Evolutionary conservation across 768 basidiomycete genomes (phyloP).

Genomic region (Xerocomellus intermedius): DNA sequence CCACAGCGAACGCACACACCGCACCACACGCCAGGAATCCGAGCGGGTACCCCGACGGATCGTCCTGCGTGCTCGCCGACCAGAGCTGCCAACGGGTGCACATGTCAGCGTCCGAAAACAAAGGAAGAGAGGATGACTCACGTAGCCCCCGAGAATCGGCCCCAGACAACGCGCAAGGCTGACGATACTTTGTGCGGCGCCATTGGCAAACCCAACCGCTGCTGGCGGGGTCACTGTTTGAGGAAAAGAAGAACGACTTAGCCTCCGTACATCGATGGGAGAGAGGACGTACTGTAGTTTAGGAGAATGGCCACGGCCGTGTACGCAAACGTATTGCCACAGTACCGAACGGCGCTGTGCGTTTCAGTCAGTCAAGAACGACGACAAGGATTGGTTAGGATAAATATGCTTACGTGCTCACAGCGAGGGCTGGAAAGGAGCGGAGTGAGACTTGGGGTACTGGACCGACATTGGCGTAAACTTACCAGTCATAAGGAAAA

Average conservation of each 20-base stretch:
- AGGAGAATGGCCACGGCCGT: slow-evolving; percentile 87
- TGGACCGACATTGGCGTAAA: slow-evolving; percentile 1
- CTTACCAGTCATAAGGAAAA: slow-evolving; percentile 80
- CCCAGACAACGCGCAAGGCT: slow-evolving; percentile 90
- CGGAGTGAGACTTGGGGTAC: not conserved
- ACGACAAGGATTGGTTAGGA: not conserved
- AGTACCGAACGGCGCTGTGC: slow-evolving; percentile 78
- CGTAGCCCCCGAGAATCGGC: slow-evolving; percentile 81
- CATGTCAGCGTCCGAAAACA: not conserved
- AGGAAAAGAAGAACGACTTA: not conserved
- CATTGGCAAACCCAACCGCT: slow-evolving; percentile 90
- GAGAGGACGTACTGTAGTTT: slow-evolving; percentile 65
- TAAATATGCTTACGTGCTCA: slow-evolving; percentile 70
- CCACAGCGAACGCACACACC: slow-evolving; percentile 59
- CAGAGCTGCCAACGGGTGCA: slow-evolving; percentile 51
- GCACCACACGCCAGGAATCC: slow-evolving; percentile 69
- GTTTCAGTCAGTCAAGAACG: not conserved
- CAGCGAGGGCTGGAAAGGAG: slow-evolving; percentile 51
- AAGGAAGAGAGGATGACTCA: slow-evolving; percentile 29
- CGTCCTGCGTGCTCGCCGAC: slow-evolving; percentile 65
- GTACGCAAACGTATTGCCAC: slow-evolving; percentile 85
- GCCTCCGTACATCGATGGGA: not conserved
- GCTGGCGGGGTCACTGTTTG: slow-evolving; percentile 82
- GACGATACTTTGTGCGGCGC: slow-evolving; percentile 93
- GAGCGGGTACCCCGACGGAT: slow-evolving; percentile 69